Evolutionary conservation across 768 basidiomycete genomes (phyloP).

Genomic region (Daedaleopsis nitida): DNA sequence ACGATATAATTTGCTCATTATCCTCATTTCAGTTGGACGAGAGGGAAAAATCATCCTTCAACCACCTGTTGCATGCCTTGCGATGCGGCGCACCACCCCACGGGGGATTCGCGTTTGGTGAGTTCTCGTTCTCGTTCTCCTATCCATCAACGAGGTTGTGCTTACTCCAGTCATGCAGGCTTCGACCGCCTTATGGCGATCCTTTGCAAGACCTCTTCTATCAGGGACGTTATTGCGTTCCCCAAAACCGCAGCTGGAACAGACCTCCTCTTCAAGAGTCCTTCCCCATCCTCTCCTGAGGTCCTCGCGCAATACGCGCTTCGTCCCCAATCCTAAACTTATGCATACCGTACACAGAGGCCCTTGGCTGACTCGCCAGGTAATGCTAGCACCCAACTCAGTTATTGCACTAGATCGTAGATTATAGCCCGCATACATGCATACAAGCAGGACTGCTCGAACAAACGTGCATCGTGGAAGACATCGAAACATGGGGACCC

Average conservation of each 20-base stretch:
- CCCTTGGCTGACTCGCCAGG: too few relatives aligned
- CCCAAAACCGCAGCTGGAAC: constrained; percentile 86
- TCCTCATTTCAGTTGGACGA: constrained; percentile 61
- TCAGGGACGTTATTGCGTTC: constrained; percentile 96
- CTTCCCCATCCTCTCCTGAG: constrained; percentile 56
- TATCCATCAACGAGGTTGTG: background rate
- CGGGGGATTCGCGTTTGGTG: constrained; percentile 91
- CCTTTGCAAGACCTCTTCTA: constrained; percentile 82
- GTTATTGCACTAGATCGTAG: constrained; percentile 12
- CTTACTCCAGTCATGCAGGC: constrained; percentile 46
- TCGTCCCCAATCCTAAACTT: constrained; percentile 28
- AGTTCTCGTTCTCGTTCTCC: background rate
- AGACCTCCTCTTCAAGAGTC: constrained; percentile 89
- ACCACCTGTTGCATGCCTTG: constrained; percentile 85
- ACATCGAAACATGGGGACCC: background rate
- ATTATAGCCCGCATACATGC: constrained; percentile 21
- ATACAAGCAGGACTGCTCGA: background rate
- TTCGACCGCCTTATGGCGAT: constrained; percentile 94
- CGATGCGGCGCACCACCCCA: constrained; percentile 93
- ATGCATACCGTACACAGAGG: constrained; percentile 2
- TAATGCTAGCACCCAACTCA: constrained; percentile 7
- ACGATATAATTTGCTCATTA: background rate
- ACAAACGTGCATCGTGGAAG: background rate
- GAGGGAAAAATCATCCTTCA: constrained; percentile 73
- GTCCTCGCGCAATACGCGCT: constrained; percentile 69